phyloP scores from a whole-genome alignment of 2,329 filamentous ascomycete species.

The Aureobasidium lini region DNA sequence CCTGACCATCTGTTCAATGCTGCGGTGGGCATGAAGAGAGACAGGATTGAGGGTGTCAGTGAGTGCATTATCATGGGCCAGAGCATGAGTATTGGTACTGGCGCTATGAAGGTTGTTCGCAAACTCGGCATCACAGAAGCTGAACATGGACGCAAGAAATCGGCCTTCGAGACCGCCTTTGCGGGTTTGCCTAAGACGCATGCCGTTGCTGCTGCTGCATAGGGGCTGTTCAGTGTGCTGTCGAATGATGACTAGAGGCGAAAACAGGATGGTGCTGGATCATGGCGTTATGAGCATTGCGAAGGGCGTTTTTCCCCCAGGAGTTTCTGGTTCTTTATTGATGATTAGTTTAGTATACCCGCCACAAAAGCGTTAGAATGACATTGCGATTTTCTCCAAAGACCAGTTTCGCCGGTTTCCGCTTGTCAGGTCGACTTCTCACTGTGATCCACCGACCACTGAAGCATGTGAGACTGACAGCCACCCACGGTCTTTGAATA shows the following conservation, averaged over 20 bases:
- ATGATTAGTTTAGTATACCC: conserved; percentile 4
- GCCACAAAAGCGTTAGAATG: neutral
- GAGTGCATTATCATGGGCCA: conserved; percentile 99
- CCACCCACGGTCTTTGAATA: too few relatives aligned
- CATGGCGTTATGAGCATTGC: conserved; percentile 6
- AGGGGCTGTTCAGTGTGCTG: neutral
- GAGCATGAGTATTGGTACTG: conserved; percentile 84
- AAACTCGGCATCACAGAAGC: conserved; percentile 59
- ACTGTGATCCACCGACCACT: too few relatives aligned
- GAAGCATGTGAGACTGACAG: too few relatives aligned
- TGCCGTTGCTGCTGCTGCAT: neutral
- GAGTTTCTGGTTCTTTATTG: neutral
- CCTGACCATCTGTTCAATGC: conserved; percentile 96
- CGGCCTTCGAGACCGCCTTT: conserved; percentile 16
- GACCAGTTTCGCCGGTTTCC: too few relatives aligned
- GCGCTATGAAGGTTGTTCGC: conserved; percentile 82
- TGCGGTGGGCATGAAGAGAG: conserved; percentile 82
- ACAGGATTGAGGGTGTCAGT: conserved; percentile 84
- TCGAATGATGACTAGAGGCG: too few relatives aligned
- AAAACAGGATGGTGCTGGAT: neutral
- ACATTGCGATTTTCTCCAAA: too few relatives aligned
- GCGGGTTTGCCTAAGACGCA: neutral
- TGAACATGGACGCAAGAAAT: conserved; percentile 29
- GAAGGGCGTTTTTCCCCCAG: neutral
- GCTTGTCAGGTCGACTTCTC: too few relatives aligned